These are phyloP conservation scores for Sonneratia alba DNA, from an alignment of 345 rosid species.

Conservation along the genomic window DNA sequence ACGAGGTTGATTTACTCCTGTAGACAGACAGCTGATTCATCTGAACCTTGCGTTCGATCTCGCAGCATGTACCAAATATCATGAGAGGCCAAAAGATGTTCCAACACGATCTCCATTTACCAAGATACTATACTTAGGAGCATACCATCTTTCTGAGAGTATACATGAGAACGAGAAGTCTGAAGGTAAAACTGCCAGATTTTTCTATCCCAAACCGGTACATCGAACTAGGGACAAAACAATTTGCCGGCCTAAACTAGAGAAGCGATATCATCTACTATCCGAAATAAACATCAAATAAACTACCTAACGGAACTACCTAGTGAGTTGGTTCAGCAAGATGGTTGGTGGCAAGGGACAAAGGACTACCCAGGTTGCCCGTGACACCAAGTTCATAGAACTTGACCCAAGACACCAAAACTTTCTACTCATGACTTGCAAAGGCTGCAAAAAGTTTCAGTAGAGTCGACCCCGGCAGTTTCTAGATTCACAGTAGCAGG, in stretches of 20 bases:
- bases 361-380: background rate
- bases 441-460: conserved; percentile 12
- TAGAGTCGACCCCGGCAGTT: conserved; percentile 57
- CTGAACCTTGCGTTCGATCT: background rate
- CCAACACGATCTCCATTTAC: background rate
- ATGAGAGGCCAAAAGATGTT: background rate
- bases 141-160: background rate
- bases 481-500: conserved; percentile 63
- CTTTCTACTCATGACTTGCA: background rate
- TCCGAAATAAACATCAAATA: background rate
- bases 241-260: background rate
- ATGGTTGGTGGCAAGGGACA: background rate
- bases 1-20: background rate
- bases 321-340: background rate
- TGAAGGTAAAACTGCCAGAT: background rate
- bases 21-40: background rate
- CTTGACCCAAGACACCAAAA: background rate
- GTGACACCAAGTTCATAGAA: background rate
- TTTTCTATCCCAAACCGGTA: background rate
- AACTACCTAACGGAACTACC: background rate
- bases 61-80: background rate
- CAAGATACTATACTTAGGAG: background rate
- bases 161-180: background rate
- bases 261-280: background rate
- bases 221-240: background rate